Percentiles rank a stretch among this genome's conserved stretches.
phyloP scores from a whole-genome alignment of 2,329 filamentous ascomycete genomes.

The Monosporascus sp. region DNA sequence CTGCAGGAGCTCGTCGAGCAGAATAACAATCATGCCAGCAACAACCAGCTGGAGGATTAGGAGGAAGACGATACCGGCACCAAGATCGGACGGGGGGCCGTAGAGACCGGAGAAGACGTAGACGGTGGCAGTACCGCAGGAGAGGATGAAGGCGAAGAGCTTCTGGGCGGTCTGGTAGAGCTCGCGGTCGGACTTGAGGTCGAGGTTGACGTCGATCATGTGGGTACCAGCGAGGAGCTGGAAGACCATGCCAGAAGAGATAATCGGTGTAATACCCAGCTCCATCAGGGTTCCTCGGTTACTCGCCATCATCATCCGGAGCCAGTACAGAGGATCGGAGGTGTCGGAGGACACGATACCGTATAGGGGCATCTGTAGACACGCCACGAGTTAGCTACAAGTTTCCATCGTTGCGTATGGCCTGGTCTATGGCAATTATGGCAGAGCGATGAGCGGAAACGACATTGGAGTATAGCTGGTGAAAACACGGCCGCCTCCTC shows the following conservation, averaged over 20 bases:
- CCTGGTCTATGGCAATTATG: neutral
- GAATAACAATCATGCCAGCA: slow-evolving; percentile 96
- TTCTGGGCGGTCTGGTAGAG: slow-evolving; percentile 99
- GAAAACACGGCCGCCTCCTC: no score
- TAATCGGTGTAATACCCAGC: slow-evolving; percentile 95
- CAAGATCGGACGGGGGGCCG: slow-evolving; percentile 91
- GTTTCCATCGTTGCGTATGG: neutral
- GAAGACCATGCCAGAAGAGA: slow-evolving; percentile 99
- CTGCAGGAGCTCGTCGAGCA: slow-evolving; percentile 97
- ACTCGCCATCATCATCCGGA: slow-evolving; percentile 99
- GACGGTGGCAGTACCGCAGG: slow-evolving; percentile 94
- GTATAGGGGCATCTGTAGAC: slow-evolving; percentile 81
- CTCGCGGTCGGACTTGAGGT: slow-evolving; percentile 99
- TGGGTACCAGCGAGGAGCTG: slow-evolving; percentile 99
- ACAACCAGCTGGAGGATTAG: slow-evolving; percentile 97
- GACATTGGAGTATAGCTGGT: no score
- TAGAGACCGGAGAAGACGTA: slow-evolving; percentile 98
- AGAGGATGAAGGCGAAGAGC: slow-evolving; percentile 95
- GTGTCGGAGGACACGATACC: slow-evolving; percentile 99
- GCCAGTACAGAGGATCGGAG: slow-evolving; percentile 98
- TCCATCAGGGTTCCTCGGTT: slow-evolving; percentile 97
- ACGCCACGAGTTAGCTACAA: neutral
- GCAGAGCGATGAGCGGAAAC: neutral
- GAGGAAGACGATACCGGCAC: slow-evolving; percentile 96
- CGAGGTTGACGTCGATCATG: slow-evolving; percentile 99